Percentiles rank a stretch among this genome's conserved stretches.
Conservation (phyloP, 192 early-diverging fungal genomes). For the Coemansia sp. region DNA sequence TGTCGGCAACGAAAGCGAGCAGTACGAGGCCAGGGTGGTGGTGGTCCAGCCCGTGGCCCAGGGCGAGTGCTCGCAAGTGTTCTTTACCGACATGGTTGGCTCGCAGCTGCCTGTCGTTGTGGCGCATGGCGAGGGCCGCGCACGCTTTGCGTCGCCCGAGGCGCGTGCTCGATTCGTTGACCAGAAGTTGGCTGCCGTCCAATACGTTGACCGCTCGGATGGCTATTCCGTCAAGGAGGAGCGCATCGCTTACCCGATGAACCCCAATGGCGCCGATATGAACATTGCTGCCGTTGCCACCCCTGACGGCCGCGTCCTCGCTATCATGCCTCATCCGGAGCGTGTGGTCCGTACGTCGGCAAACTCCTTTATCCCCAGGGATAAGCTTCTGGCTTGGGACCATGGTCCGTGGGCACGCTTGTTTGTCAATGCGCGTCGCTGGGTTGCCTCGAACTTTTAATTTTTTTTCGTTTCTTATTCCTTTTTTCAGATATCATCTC, state of each 20-base stretch:
- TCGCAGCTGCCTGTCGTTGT: slow-evolving; percentile 91
- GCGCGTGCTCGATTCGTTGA: slow-evolving; percentile 51
- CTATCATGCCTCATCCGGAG: slow-evolving; percentile 99
- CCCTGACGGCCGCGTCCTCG: slow-evolving; percentile 84
- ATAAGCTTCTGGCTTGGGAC: slow-evolving; percentile 29
- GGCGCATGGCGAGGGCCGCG: slow-evolving; percentile 97
- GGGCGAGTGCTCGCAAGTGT: slow-evolving; percentile 59
- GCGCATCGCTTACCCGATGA: slow-evolving; percentile 88
- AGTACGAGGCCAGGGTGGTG: slow-evolving; percentile 92
- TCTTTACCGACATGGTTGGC: slow-evolving; percentile 90
- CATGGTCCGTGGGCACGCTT: slow-evolving; percentile 88
- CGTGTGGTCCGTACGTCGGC: slow-evolving; percentile 79
- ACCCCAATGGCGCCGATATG: slow-evolving; percentile 91
- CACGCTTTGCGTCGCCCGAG: slow-evolving; percentile 64
- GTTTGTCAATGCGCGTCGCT: slow-evolving; percentile 90
- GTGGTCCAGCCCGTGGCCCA: slow-evolving; percentile 59
- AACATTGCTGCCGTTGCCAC: slow-evolving; percentile 89
- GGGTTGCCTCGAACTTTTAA: slow-evolving; percentile 60
- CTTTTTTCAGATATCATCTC: slow-evolving; percentile 1
- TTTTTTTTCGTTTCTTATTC: slow-evolving; percentile 12
- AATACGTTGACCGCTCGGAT: slow-evolving; percentile 79
- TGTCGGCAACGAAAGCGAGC: slow-evolving; percentile 88
- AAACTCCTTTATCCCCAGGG: slow-evolving; percentile 84
- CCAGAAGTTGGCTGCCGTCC: slow-evolving; percentile 65
- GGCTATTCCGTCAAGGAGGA: slow-evolving; percentile 63